phyloP scores from a whole-genome alignment of 208 protist species.

The Leishmania tropica region DNA sequence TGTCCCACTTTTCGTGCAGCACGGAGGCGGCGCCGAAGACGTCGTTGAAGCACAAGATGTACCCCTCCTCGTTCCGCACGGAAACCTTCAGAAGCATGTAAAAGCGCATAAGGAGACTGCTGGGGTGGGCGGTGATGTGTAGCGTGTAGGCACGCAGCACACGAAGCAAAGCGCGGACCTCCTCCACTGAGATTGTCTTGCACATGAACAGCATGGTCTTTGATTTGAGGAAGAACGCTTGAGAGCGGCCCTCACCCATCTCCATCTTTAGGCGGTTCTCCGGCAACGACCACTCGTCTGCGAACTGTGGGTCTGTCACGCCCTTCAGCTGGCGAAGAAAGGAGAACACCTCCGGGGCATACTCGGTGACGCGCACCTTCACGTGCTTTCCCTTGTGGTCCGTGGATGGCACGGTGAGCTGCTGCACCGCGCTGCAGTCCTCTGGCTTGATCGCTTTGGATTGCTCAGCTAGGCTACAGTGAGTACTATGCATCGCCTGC shows the following conservation, averaged over 20 bases:
- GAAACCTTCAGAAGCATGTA: slow-evolving; percentile 72
- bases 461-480: slow-evolving; percentile 15
- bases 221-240: slow-evolving; percentile 85
- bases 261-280: slow-evolving; percentile 61
- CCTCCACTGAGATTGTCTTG: slow-evolving; percentile 79
- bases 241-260: slow-evolving; percentile 79
- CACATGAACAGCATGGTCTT: slow-evolving; percentile 78
- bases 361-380: slow-evolving; percentile 63
- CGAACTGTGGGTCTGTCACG: slow-evolving; percentile 54
- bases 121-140: slow-evolving; percentile 49
- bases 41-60: slow-evolving; percentile 81
- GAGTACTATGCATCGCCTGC: slow-evolving; percentile 14
- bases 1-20: slow-evolving; percentile 88
- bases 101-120: slow-evolving; percentile 82
- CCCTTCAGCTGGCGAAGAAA: slow-evolving; percentile 58
- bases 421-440: slow-evolving; percentile 34
- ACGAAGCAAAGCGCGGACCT: slow-evolving; percentile 66
- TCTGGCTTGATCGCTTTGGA: slow-evolving; percentile 18
- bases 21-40: slow-evolving; percentile 58
- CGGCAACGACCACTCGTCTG: slow-evolving; percentile 72
- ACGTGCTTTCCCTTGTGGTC: slow-evolving; percentile 5
- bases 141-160: slow-evolving; percentile 55
- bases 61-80: slow-evolving; percentile 51
- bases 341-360: slow-evolving; percentile 75
- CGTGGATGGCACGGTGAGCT: slow-evolving; percentile 23